Base-by-base conservation (phyloP, 1,284 basidiomycete genomes). In the Heliocybe sulcata region DNA sequence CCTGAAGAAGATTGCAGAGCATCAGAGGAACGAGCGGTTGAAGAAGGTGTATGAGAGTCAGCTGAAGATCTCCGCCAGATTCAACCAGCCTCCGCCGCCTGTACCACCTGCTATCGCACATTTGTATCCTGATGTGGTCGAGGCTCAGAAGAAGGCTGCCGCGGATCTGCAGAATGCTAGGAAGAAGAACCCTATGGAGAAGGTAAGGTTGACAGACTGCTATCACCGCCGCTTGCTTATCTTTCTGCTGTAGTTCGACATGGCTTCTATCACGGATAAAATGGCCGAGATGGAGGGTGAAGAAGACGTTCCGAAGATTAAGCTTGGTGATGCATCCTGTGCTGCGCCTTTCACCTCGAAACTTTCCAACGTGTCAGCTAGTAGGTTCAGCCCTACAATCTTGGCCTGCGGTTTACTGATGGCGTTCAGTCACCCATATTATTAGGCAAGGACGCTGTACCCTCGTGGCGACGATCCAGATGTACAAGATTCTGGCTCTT, bases 311-410 rank as follows among this genome's bases (percentile, higher is more conserved):
- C 94, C 94, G 6, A 92, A 95, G 73, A 98, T 98, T 72, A 98
- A 98, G 72, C 85, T 98, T 26, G 94, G 94, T 29, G 94, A 98
- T 67, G 94, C 94, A 0, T 96, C 92, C 3, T 97, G 94, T 65
- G 94, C 94, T 11, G 94, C 94, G 1, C 94, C 95, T 0, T 98
- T 98, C 75, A 98, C 94, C 0, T 96, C 93, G 9, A 98, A 98
- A 69, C 72, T 98, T 47, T 90, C 90, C 22, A 94, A 97, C 66
- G 95, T 98, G 55, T 81, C 89, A 61, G 93, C 94, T 45, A 92
- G 91, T 94, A 64, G 64, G 90, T 80, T 6, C 42, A n/a, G 8
- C 38, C 19, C 4, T 55, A 56, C 35, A 22, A 20, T 31, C 45
- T 57, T 51, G 35, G 35, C 25, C 3, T 45, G 31, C n/a, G 12